Evolutionary conservation across 179 eudicot genomes (phyloP), one percentile per base, ranked within the genome.

Genomic region (Beta macrorhiza): DNA sequence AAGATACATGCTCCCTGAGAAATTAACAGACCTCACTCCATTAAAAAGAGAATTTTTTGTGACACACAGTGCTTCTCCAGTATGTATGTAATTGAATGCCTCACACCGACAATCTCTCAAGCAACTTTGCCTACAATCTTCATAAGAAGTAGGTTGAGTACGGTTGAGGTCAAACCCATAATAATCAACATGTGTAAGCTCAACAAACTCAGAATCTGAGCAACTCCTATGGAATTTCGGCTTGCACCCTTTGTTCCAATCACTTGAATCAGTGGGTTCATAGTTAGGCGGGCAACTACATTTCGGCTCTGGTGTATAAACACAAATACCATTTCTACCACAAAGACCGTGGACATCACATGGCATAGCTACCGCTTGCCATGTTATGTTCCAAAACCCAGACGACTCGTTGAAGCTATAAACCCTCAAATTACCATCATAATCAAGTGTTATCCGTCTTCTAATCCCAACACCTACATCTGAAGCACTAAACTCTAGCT

Each of bases 301-400:
- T 65, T 1, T 78, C 14, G 85, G 78, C 16, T 83, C 77, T 4
- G 87, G 92, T 7, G 81, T 67, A 71, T 88, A 87, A 37, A 53
- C 67, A 74, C 95, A 91, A 44, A 91, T 64, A 19, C 87, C 90
- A 73, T 87, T 84, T 17, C 67, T 78, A 47, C 95, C 95, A 82
- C 95, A 91, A 22, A 89, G 80, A 9, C 95, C 95, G 73, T 85
- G 89, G 1, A 87, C 84, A 72, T 82, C 72, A 74, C 95, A 91
- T 53, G 53, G 83, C 11, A 82, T 83, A n/a, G 78, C 5, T 22
- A 88, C 5, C 62, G 91, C 91, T 79, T 84, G 74, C 95, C 95
- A 89, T 53, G 88, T 70, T 5, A 79, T 80, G 0, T 6, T 61
- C 95, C 95, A 91, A 3, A 56, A 12, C 14, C 84, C 81, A 9